Evolutionary conservation across 1,139 yeast species (phyloP).

Genomic region (Geotrichum candidum): DNA sequence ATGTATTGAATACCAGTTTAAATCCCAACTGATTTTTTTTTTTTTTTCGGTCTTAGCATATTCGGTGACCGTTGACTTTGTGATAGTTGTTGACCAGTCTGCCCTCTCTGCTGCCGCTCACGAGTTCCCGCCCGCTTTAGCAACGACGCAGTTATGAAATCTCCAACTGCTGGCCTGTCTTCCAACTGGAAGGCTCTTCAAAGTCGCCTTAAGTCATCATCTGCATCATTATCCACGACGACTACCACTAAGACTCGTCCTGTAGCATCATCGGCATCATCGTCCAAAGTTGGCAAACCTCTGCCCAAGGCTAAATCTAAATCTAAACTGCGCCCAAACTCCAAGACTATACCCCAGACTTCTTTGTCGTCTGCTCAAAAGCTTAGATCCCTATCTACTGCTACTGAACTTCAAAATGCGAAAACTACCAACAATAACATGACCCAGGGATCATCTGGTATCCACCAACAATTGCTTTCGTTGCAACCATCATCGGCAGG

Average conservation of each 20-base stretch:
- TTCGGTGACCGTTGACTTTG: not conserved
- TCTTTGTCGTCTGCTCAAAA: not conserved
- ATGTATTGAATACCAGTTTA: not conserved
- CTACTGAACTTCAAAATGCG: not conserved
- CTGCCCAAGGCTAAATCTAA: slow-evolving; percentile 1
- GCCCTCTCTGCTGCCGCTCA: not conserved
- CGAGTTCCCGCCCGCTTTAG: not conserved
- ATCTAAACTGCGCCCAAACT: not conserved
- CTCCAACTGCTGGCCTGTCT: slow-evolving; percentile 17
- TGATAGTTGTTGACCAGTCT: not conserved
- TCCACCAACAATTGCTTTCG: slow-evolving; percentile 2
- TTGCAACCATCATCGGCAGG: slow-evolving; percentile 20
- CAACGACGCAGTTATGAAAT: not conserved
- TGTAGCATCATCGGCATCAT: not conserved
- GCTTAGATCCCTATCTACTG: not conserved
- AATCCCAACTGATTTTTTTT: not conserved
- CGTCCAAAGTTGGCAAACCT: not conserved
- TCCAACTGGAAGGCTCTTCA: slow-evolving; percentile 25
- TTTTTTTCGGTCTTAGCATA: not conserved
- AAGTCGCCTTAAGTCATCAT: slow-evolving; percentile 16
- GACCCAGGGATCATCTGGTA: not conserved
- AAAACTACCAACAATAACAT: not conserved
- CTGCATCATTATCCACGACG: not conserved
- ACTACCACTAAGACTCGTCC: not conserved
- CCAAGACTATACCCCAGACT: not conserved